phyloP scores from a whole-genome alignment of 2,329 filamentous ascomycete species.

The Alternaria atra region DNA sequence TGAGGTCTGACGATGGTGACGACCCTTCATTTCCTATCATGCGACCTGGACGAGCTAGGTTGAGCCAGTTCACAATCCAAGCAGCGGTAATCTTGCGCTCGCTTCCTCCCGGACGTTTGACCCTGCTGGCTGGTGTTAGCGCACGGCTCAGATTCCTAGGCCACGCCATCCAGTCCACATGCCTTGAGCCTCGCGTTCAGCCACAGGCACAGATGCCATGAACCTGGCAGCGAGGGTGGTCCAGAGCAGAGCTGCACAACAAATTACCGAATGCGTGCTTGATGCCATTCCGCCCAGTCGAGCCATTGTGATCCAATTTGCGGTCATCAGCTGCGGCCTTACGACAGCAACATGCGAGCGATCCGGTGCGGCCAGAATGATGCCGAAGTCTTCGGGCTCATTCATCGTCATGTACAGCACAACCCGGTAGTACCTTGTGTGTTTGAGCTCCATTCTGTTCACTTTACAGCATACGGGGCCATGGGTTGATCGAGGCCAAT shows the following conservation, averaged over 20 bases:
- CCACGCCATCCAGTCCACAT: conserved; percentile 28
- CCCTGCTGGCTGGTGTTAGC: conserved; percentile 46
- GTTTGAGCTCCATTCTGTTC: not conserved
- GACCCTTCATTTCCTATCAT: conserved; percentile 53
- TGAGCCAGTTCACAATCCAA: conserved; percentile 38
- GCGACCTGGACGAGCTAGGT: conserved; percentile 36
- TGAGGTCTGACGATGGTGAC: conserved; percentile 43
- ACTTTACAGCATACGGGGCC: not conserved
- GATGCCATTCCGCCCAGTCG: conserved; percentile 11
- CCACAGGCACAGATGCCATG: conserved; percentile 30
- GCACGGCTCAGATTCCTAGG: conserved; percentile 36
- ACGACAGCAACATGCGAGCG: not conserved
- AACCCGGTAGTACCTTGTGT: not conserved
- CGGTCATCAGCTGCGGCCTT: conserved; percentile 3
- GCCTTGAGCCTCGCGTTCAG: conserved; percentile 37
- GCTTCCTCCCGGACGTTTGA: conserved; percentile 53
- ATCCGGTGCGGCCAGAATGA: conserved; percentile 6
- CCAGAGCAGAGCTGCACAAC: conserved; percentile 28
- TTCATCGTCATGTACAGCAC: not conserved
- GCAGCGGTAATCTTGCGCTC: conserved; percentile 49
- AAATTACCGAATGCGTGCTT: conserved; percentile 11
- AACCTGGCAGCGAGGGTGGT: conserved; percentile 28
- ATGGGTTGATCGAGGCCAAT: conserved; percentile 10
- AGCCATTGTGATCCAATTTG: conserved; percentile 7
- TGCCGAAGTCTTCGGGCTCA: not conserved